Conservation (phyloP, 768 basidiomycete genomes). For the Suillus luteus region DNA sequence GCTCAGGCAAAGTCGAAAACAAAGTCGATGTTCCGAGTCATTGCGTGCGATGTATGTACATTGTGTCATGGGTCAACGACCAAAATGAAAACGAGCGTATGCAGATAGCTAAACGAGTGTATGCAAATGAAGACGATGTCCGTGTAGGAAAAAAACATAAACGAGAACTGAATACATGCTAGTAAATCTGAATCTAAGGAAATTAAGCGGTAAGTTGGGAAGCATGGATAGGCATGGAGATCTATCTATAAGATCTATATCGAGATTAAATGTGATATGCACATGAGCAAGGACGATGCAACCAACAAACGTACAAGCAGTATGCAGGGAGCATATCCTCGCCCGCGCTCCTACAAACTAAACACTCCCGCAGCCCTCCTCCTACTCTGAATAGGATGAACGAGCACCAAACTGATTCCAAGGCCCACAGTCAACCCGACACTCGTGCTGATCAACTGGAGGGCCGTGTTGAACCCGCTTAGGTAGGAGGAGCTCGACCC, state of each 20-base stretch:
- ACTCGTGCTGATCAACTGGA: conserved; percentile 75
- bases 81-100: neutral
- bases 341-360: conserved; percentile 45
- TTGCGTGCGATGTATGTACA: neutral
- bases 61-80: neutral
- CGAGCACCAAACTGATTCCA: conserved; percentile 66
- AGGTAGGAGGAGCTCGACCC: conserved; percentile 59
- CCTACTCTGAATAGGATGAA: conserved; percentile 63
- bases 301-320: neutral
- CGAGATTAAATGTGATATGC: neutral
- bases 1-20: neutral
- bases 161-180: neutral
- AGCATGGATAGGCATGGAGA: neutral
- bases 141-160: neutral
- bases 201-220: too few species aligned
- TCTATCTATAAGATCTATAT: neutral
- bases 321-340: neutral
- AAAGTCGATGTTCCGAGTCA: neutral
- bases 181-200: neutral
- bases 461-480: conserved; percentile 72
- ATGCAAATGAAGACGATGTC: neutral
- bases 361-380: conserved; percentile 62
- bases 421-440: conserved; percentile 82
- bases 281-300: neutral
- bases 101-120: too few species aligned